phyloP scores from a whole-genome alignment of 108 stramenopile genomes.

The Chaetoceros tenuissimus region DNA sequence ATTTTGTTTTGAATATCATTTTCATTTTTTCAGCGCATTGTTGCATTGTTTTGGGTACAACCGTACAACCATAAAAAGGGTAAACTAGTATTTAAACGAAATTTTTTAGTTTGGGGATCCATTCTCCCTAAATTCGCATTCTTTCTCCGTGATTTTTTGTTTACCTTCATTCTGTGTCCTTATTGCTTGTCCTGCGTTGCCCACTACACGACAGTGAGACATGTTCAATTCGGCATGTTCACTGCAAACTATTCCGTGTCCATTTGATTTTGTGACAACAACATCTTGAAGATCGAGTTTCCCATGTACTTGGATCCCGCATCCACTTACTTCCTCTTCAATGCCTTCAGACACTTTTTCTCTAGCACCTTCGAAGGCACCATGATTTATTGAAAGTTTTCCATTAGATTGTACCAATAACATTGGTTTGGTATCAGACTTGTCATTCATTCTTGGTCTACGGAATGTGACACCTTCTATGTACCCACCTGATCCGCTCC shows the following conservation, averaged over 20 bases:
- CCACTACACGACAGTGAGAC: constrained; percentile 1
- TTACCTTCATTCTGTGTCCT: too few relatives aligned
- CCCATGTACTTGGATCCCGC: constrained; percentile 13
- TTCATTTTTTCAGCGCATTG: too few relatives aligned
- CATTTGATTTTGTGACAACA: constrained; percentile 7
- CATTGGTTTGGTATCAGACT: constrained; percentile 24
- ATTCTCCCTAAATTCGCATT: too few relatives aligned
- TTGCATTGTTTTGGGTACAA: too few relatives aligned
- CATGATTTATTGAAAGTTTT: constrained; percentile 42
- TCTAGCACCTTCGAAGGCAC: constrained; percentile 26
- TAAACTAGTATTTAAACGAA: too few relatives aligned
- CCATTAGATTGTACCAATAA: constrained; percentile 36
- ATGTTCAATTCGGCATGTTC: constrained; percentile 10
- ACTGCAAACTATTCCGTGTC: constrained; percentile 10
- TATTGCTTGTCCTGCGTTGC: too few relatives aligned
- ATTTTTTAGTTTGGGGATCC: too few relatives aligned
- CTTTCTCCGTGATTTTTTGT: too few relatives aligned
- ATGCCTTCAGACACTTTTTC: constrained; percentile 15
- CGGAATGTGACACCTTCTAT: constrained; percentile 79
- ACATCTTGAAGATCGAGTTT: constrained; percentile 9
- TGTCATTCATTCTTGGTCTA: constrained; percentile 50
- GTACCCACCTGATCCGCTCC: constrained; percentile 61
- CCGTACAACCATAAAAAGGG: too few relatives aligned
- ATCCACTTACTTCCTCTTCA: constrained; percentile 11
- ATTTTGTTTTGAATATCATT: too few relatives aligned